A percentile compares a stretch with the other conserved stretches of the same genome.
phyloP scores from a whole-genome alignment of 164 flowering plant species.

The Berberis thunbergii region DNA sequence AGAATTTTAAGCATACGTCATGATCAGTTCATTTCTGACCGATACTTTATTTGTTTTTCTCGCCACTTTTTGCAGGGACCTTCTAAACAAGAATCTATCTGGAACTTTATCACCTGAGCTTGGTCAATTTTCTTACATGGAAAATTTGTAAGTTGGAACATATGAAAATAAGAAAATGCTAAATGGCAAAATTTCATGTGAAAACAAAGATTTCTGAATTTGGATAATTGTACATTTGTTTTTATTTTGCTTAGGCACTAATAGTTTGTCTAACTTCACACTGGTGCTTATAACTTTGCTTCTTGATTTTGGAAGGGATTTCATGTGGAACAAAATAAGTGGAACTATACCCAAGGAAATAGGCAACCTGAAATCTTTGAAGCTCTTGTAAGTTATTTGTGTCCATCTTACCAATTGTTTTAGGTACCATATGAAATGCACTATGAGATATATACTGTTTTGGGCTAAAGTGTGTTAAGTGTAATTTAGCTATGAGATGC shows the following conservation, averaged over 20 bases:
- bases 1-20: no score
- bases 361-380: conserved; percentile 56
- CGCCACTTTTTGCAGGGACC: conserved; percentile 29
- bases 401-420: no score
- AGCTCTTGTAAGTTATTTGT: conserved; percentile 61
- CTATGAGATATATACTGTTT: no score
- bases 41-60: no score
- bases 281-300: conserved; percentile 1
- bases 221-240: no score
- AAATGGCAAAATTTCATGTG: no score
- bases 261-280: not conserved
- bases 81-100: conserved; percentile 53
- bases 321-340: conserved; percentile 86
- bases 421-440: no score
- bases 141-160: conserved; percentile 54
- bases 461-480: no score
- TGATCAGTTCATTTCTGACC: no score
- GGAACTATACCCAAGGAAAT: conserved; percentile 90
- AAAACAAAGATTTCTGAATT: no score
- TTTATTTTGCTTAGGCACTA: no score
- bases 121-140: conserved; percentile 55
- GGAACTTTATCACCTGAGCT: conserved; percentile 75
- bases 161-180: not conserved
- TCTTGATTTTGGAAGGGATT: conserved; percentile 42
- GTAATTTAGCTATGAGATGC: no score